Percentiles rank a stretch among this genome's conserved stretches.
Conservation (phyloP, 2,329 filamentous ascomycete genomes). For the Colletotrichum abscissum region DNA sequence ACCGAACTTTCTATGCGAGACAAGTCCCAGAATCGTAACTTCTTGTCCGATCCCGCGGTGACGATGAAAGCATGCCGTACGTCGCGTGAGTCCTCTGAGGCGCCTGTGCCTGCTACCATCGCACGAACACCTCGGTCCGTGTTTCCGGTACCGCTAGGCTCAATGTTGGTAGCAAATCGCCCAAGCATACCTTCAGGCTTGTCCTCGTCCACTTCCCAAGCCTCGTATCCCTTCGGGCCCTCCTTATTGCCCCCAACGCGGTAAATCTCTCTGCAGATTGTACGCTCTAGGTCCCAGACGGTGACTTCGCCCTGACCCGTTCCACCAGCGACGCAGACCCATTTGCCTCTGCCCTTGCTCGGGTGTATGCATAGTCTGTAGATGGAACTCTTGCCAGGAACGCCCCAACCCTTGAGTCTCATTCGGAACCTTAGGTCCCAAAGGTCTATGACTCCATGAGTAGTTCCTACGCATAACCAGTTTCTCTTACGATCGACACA, state of each 20-base stretch:
- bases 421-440: constrained; percentile 98
- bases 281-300: constrained; percentile 95
- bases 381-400: constrained; percentile 83
- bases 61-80: constrained; percentile 85
- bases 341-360: constrained; percentile 80
- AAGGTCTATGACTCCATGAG: constrained; percentile 90
- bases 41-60: constrained; percentile 89
- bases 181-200: constrained; percentile 87
- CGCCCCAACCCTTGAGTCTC: constrained; percentile 87
- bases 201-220: constrained; percentile 92
- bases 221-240: constrained; percentile 75
- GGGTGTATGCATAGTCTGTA: constrained; percentile 85
- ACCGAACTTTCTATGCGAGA: constrained; percentile 80
- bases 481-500: constrained; percentile 86
- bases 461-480: constrained; percentile 92
- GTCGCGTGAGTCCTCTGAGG: constrained; percentile 76
- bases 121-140: constrained; percentile 78
- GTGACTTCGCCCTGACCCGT: constrained; percentile 90
- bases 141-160: constrained; percentile 65
- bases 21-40: constrained; percentile 94
- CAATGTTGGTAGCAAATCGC: constrained; percentile 82
- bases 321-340: constrained; percentile 90
- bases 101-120: constrained; percentile 78
- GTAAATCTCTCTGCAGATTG: constrained; percentile 89
- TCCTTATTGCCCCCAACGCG: constrained; percentile 74